Percentiles rank a stretch among this genome's conserved stretches.
phyloP scores from a whole-genome alignment of 257 asterid genomes.

The Solanum pimpinellifolium region DNA sequence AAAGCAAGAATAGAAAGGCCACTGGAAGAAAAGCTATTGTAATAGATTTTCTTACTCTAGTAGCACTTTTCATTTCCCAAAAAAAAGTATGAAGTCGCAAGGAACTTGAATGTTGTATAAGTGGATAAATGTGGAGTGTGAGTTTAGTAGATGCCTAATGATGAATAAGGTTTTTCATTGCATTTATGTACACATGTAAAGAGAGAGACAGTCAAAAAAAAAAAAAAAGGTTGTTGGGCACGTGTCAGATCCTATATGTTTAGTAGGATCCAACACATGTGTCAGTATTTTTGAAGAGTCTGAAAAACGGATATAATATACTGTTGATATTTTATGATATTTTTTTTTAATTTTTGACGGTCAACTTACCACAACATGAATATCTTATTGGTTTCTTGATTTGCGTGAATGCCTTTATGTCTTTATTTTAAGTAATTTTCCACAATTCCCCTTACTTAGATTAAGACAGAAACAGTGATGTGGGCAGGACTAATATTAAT shows the following conservation, averaged over 20 bases:
- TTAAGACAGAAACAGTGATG: not conserved
- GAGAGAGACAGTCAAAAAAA: not conserved
- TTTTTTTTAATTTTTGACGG: not conserved
- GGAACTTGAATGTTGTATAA: not conserved
- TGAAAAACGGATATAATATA: not conserved
- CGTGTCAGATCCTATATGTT: not conserved
- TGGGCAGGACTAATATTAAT: not conserved
- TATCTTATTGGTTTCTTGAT: not conserved
- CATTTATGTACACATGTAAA: not conserved
- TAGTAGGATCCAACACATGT: not conserved
- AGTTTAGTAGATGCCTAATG: not conserved
- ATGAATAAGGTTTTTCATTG: not conserved
- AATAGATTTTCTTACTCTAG: not conserved
- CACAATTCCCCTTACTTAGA: not conserved
- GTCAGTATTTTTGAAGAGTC: not conserved
- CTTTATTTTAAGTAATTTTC: not conserved
- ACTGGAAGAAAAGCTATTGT: not conserved
- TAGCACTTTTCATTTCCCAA: not conserved
- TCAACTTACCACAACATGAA: not conserved
- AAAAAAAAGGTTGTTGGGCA: not conserved
- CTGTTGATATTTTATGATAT: not conserved
- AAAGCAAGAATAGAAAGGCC: not conserved
- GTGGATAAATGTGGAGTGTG: not conserved
- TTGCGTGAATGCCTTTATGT: not conserved
- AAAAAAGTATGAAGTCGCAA: not conserved